phyloP scores from a whole-genome alignment of 176 grass and related monocot genomes.

The Oryza punctata region DNA sequence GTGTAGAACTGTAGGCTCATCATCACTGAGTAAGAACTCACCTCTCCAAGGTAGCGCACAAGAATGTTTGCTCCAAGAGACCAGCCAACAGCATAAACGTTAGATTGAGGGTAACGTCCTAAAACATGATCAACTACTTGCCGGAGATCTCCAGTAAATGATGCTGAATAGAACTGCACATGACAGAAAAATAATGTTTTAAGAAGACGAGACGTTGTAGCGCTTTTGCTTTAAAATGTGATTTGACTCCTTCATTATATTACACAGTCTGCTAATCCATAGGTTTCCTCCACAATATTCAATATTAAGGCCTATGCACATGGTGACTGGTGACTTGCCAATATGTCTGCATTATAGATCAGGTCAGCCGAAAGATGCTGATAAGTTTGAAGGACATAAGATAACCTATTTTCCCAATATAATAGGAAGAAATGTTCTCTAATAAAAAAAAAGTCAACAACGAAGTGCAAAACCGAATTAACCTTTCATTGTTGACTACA shows the following conservation, averaged over 20 bases:
- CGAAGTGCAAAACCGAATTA: background rate
- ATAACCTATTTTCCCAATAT: background rate
- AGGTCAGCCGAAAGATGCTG: background rate
- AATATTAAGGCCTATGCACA: slow-evolving; percentile 5
- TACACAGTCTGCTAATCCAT: background rate
- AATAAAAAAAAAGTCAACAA: background rate
- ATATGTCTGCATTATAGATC: background rate
- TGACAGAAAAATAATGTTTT: slow-evolving; percentile 32
- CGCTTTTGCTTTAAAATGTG: background rate
- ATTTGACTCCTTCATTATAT: background rate
- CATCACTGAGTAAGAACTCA: slow-evolving; percentile 30
- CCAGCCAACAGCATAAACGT: slow-evolving; percentile 88
- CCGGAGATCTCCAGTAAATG: slow-evolving; percentile 87
- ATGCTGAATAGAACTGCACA: slow-evolving; percentile 89
- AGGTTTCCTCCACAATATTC: slow-evolving; percentile 15
- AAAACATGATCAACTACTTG: slow-evolving; percentile 71
- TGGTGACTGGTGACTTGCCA: background rate
- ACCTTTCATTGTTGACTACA: background rate
- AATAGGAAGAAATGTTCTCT: background rate
- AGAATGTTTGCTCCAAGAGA: slow-evolving; percentile 99
- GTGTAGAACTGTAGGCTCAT: background rate
- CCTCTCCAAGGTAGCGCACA: slow-evolving; percentile 93
- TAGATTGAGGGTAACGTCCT: slow-evolving; percentile 60
- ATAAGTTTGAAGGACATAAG: slow-evolving; percentile 12
- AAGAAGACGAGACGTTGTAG: background rate